phyloP scores from a whole-genome alignment of 2,329 filamentous ascomycete genomes.

The Botrytis fragariae region DNA sequence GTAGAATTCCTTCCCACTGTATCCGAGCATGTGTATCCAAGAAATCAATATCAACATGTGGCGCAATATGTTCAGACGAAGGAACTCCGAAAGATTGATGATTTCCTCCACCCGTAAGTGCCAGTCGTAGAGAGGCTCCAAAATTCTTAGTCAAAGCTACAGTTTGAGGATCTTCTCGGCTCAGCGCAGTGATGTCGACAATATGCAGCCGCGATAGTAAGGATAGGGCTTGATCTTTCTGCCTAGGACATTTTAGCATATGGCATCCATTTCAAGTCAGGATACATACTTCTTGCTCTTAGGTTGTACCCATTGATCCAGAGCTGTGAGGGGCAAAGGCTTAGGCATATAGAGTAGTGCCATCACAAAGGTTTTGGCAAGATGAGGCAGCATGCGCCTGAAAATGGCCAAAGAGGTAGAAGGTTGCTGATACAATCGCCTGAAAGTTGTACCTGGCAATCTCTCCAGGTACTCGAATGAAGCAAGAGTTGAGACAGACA shows the following conservation, averaged over 20 bases:
- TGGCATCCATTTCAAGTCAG: conserved; percentile 3
- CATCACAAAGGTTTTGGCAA: conserved; percentile 96
- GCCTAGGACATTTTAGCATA: conserved; percentile 45
- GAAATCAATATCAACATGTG: conserved; percentile 65
- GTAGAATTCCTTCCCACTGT: conserved; percentile 94
- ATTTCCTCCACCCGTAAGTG: conserved; percentile 80
- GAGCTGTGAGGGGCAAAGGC: conserved; percentile 73
- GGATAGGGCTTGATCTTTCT: conserved; percentile 80
- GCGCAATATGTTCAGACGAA: conserved; percentile 60
- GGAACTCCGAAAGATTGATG: conserved; percentile 91
- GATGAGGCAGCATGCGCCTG: conserved; percentile 89
- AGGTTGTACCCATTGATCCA: conserved; percentile 83
- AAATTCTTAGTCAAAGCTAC: conserved; percentile 81
- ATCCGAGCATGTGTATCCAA: conserved; percentile 82
- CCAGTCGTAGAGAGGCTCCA: conserved; percentile 75
- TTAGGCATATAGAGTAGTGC: conserved; percentile 86
- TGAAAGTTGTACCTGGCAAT: conserved; percentile 84
- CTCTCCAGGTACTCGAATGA: conserved; percentile 90
- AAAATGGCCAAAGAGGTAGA: conserved; percentile 95
- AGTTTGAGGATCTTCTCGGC: conserved; percentile 63
- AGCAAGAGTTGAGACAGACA: conserved; percentile 51
- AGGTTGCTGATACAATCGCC: conserved; percentile 90
- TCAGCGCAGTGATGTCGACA: conserved; percentile 61
- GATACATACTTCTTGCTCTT: conserved; percentile 52
- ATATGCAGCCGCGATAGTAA: conserved; percentile 87